Conservation (phyloP, 441 rosid genomes). For the Eruca vesicaria region DNA sequence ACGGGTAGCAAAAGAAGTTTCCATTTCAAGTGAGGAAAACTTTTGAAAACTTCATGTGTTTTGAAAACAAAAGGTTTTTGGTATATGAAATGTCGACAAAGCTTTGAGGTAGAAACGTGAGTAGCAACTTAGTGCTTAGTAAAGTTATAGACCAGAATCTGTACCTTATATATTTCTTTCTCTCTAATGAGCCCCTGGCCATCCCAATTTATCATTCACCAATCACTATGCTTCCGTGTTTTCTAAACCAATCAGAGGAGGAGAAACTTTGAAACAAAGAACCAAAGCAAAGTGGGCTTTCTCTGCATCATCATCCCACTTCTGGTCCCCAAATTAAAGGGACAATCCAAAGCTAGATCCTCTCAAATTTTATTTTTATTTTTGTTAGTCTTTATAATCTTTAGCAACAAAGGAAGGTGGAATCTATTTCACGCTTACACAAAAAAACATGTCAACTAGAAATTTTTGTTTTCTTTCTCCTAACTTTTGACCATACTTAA, state of each 20-base stretch:
- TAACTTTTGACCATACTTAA: constrained; percentile 36
- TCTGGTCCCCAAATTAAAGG: constrained; percentile 31
- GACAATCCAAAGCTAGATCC: constrained; percentile 33
- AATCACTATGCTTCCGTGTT: background rate
- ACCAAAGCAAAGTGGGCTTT: constrained; percentile 21
- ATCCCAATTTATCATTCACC: constrained; percentile 41
- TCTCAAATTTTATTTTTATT: background rate
- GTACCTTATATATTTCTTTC: constrained; percentile 32
- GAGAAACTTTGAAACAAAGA: constrained; percentile 27
- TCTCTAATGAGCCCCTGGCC: constrained; percentile 38
- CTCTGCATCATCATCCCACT: constrained; percentile 37
- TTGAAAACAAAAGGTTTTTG: constrained; percentile 1
- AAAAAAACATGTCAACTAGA: constrained; percentile 31
- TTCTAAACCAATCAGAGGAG: constrained; percentile 27
- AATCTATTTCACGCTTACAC: constrained; percentile 33
- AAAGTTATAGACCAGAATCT: constrained; percentile 40
- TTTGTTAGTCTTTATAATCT: constrained; percentile 13
- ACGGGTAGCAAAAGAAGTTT: constrained; percentile 33
- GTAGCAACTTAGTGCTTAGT: constrained; percentile 12
- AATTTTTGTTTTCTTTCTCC: constrained; percentile 15
- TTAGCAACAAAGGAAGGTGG: constrained; percentile 40
- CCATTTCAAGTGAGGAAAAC: constrained; percentile 24
- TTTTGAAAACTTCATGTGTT: constrained; percentile 28
- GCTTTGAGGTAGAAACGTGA: constrained; percentile 10
- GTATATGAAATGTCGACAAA: constrained; percentile 21